Evolutionary conservation across 306 rosid species (phyloP), one percentile per base, ranked within the genome.

Genomic region (Dryas octopetala): DNA sequence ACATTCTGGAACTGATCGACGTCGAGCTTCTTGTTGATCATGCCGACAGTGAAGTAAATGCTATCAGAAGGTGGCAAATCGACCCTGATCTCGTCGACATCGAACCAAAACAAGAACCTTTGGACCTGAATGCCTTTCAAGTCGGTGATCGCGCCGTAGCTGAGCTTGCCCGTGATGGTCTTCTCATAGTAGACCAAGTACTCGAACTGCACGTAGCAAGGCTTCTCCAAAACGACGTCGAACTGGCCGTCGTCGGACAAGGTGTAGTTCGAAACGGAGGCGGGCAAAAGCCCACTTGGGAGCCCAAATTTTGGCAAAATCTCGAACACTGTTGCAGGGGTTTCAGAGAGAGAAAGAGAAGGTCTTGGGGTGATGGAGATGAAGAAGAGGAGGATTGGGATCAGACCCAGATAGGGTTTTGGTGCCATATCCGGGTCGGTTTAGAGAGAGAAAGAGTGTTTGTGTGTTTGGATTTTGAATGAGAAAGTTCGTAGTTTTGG

Each of bases 61-160:
- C 64, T 81, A 46, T 79, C 76, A 0, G 98, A 85, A 4, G 99
- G 96, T 12, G 99, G 98, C 87, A 93, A 89, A 90, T 90, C 99
- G 72, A 96, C 97, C 65, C 84, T 81, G 88, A 96, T 96, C 90
- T 96, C 94, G n/a, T 86, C 91, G 0, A 96, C 96, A 63, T 82
- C 81, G 68, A 92, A 79, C 98, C 99, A 96, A 4, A 96, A 38
- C 54, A 96, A 82, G 49, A 96, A 44, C 5, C 88, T 79, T 69
- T 85, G 89, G 14, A 96, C 98, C 87, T 96, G 68, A 59, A 96
- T 90, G 1, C 99, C 99, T n/a, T 83, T 68, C 38, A 96, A 83
- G 9, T 80, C 75, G 2, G 92, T 76, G 76, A 96, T 92, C 51
- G 98, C 91, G 0, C 99, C 99, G 17, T 88, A 88, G 19, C 66